Conservation (phyloP, 1,284 basidiomycete genomes). For the Tilletia setariae region DNA sequence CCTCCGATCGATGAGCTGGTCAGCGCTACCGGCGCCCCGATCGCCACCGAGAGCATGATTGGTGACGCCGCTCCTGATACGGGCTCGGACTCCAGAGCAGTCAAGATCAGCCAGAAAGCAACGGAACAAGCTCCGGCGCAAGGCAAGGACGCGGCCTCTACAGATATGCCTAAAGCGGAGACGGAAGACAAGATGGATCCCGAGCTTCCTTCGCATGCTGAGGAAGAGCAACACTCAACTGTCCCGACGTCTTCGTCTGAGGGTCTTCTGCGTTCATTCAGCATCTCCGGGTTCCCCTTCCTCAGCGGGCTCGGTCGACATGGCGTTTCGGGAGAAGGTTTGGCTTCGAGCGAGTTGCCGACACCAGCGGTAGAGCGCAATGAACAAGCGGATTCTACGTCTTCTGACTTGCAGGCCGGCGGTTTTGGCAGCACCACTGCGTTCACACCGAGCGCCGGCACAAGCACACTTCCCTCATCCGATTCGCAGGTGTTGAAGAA, state of each 20-base stretch:
- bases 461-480: background rate
- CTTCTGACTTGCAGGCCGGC: background rate
- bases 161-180: too few species aligned
- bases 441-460: background rate
- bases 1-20: background rate
- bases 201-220: too few species aligned
- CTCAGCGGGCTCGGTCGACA: background rate
- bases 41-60: too few species aligned
- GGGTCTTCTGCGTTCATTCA: background rate
- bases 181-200: too few species aligned
- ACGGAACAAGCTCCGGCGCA: too few species aligned
- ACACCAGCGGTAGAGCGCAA: background rate
- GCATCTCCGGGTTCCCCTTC: background rate
- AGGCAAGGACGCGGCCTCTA: too few species aligned
- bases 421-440: background rate
- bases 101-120: too few species aligned
- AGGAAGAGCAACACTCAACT: too few species aligned
- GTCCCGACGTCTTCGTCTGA: background rate
- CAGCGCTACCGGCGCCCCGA: conserved; percentile 2
- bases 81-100: background rate
- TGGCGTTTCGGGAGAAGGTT: conserved; percentile 1
- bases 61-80: background rate
- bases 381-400: background rate
- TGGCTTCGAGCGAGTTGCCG: background rate
- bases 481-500: background rate